phyloP scores from a whole-genome alignment of 1,284 basidiomycete species.

The Papiliotrema laurentii region DNA sequence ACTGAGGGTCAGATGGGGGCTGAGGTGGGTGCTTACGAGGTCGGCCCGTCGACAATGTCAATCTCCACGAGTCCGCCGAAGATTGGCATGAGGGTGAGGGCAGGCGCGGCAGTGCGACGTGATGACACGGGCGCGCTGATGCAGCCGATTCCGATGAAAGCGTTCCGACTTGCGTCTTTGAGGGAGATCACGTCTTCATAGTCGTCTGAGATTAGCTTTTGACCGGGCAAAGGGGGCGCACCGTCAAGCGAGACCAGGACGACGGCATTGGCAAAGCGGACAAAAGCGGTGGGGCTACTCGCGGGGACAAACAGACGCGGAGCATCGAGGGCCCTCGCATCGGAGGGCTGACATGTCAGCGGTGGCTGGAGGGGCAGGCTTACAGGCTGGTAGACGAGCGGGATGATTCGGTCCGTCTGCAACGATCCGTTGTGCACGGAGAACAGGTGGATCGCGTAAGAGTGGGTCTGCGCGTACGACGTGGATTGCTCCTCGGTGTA shows the following conservation, averaged over 20 bases:
- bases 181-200: slow-evolving; percentile 44
- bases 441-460: slow-evolving; percentile 34
- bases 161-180: slow-evolving; percentile 36
- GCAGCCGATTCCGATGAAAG: slow-evolving; percentile 37
- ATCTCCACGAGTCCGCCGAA: slow-evolving; percentile 40
- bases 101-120: slow-evolving; percentile 8
- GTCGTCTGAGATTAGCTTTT: slow-evolving; percentile 7
- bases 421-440: slow-evolving; percentile 22
- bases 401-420: slow-evolving; percentile 23
- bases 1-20: background rate
- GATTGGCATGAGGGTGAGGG: slow-evolving; percentile 36
- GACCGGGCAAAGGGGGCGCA: slow-evolving; percentile 9
- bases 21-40: background rate
- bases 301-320: slow-evolving; percentile 40
- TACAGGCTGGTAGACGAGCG: slow-evolving; percentile 36
- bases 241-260: slow-evolving; percentile 39
- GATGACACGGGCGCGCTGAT: background rate
- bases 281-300: slow-evolving; percentile 40
- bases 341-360: slow-evolving; percentile 33
- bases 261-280: slow-evolving; percentile 45
- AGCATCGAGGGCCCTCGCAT: slow-evolving; percentile 44
- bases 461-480: slow-evolving; percentile 13
- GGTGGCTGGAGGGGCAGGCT: slow-evolving; percentile 1
- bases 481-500: slow-evolving; percentile 24
- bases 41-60: slow-evolving; percentile 20